A percentile compares a stretch with the other conserved stretches of the same genome.
These are phyloP conservation scores for Erodium trifolium DNA, from an alignment of 441 rosid species.

Conservation along the genomic window DNA sequence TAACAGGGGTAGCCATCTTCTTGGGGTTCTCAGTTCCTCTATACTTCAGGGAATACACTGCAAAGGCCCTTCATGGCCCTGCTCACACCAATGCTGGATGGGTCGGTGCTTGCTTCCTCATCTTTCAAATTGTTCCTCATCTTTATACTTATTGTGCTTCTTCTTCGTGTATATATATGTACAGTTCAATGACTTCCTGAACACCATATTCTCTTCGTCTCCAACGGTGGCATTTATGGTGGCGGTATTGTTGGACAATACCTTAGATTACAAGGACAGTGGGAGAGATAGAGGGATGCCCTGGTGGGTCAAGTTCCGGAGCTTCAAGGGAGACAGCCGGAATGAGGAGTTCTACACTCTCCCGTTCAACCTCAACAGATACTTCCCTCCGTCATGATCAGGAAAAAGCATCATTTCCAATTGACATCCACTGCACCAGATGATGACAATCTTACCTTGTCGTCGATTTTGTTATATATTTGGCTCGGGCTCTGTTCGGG, in stretches of 20 bases:
- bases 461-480: slow-evolving; percentile 19
- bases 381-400: slow-evolving; percentile 86
- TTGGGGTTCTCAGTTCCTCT: slow-evolving; percentile 83
- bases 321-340: slow-evolving; percentile 88
- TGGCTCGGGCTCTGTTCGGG: slow-evolving; percentile 20
- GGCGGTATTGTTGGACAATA: slow-evolving; percentile 83
- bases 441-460: slow-evolving; percentile 14
- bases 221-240: slow-evolving; percentile 81
- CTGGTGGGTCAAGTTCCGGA: slow-evolving; percentile 93
- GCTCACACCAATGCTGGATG: slow-evolving; percentile 86
- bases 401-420: too few relatives aligned
- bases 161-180: neutral
- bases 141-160: neutral
- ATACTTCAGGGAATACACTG: slow-evolving; percentile 76
- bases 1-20: slow-evolving; percentile 74
- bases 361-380: slow-evolving; percentile 88
- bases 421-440: neutral
- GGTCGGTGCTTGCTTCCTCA: slow-evolving; percentile 32
- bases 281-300: slow-evolving; percentile 93
- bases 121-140: too few relatives aligned
- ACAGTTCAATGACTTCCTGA: slow-evolving; percentile 97
- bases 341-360: slow-evolving; percentile 95
- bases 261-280: slow-evolving; percentile 82
- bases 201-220: slow-evolving; percentile 91
- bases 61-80: slow-evolving; percentile 86